Percentiles rank a stretch among this genome's conserved stretches.
These are phyloP conservation scores for Rhodotorula sp. DNA, from an alignment of 1,284 basidiomycete genomes.

Conservation along the genomic window DNA sequence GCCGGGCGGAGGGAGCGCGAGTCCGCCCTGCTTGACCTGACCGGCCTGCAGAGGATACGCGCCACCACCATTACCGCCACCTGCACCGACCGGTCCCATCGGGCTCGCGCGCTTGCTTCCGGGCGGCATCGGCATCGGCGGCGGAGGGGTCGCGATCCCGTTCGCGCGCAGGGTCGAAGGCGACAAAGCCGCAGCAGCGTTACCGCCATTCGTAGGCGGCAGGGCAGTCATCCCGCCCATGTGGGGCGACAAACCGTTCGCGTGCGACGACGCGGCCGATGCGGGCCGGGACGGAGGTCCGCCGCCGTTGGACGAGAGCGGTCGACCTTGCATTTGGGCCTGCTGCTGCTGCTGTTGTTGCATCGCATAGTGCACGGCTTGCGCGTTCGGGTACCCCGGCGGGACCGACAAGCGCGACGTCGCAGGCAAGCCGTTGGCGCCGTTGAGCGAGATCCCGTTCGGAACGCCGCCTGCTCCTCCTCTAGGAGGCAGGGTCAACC, in stretches of 20 bases:
- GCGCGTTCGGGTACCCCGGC: conserved; percentile 26
- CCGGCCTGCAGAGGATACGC: background rate
- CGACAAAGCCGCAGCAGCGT: background rate
- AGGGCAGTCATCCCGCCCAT: background rate
- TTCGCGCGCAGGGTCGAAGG: conserved; percentile 5
- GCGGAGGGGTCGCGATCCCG: conserved; percentile 12
- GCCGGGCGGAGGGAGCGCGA: background rate
- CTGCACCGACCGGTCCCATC: conserved; percentile 5
- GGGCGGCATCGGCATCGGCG: background rate
- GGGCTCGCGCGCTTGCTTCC: conserved; percentile 8
- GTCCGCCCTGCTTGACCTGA: background rate
- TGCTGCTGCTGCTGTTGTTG: conserved; percentile 31
- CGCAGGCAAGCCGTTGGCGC: conserved; percentile 34
- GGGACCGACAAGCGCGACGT: conserved; percentile 34
- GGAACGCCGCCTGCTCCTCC: background rate
- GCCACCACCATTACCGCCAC: background rate
- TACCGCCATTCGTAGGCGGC: background rate
- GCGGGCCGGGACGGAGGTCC: conserved; percentile 16
- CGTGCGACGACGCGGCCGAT: conserved; percentile 6
- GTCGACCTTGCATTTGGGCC: conserved; percentile 3
- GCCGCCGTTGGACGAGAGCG: conserved; percentile 3
- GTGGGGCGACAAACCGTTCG: conserved; percentile 17
- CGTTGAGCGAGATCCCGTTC: conserved; percentile 10
- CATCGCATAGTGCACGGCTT: conserved; percentile 27
- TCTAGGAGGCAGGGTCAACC: conserved; percentile 5